phyloP scores from a whole-genome alignment of 331 rosid species.

The Quercus tomentella region DNA sequence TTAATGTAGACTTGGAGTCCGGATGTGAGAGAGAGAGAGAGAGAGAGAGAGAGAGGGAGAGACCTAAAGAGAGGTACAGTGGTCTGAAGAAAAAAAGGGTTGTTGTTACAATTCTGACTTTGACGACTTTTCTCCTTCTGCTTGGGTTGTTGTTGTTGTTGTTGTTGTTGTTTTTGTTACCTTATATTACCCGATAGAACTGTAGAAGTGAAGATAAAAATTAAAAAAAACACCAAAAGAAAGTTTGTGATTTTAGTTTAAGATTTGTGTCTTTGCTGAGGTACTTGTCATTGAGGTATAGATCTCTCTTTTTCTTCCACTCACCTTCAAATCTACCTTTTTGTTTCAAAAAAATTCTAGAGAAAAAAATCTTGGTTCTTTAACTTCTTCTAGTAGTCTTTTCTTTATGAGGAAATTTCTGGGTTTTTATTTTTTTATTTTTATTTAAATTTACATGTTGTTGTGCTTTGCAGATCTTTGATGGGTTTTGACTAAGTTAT shows the following conservation, averaged over 20 bases:
- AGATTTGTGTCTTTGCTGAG: background rate
- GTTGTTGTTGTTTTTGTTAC: background rate
- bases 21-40: conserved; percentile 15
- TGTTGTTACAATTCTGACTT: conserved; percentile 45
- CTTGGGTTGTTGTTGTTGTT: conserved; percentile 4
- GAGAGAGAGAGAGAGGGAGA: conserved; percentile 21
- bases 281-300: background rate
- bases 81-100: conserved; percentile 12
- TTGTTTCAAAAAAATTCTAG: too few species aligned
- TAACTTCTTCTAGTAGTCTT: background rate
- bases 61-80: conserved; percentile 8
- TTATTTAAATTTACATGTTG: conserved; percentile 11
- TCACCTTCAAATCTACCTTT: too few species aligned
- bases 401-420: conserved; percentile 7
- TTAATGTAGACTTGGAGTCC: conserved; percentile 68
- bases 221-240: too few species aligned
- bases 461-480: conserved; percentile 37
- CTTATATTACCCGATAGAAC: too few species aligned
- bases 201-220: too few species aligned
- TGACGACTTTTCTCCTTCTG: conserved; percentile 28
- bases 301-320: conserved; percentile 22
- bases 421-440: background rate
- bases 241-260: conserved; percentile 7
- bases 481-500: conserved; percentile 26
- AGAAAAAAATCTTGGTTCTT: conserved; percentile 1